These are phyloP conservation scores for Amauroascus verrucosus DNA, from an alignment of 2,329 filamentous ascomycete genomes.

Conservation along the genomic window DNA sequence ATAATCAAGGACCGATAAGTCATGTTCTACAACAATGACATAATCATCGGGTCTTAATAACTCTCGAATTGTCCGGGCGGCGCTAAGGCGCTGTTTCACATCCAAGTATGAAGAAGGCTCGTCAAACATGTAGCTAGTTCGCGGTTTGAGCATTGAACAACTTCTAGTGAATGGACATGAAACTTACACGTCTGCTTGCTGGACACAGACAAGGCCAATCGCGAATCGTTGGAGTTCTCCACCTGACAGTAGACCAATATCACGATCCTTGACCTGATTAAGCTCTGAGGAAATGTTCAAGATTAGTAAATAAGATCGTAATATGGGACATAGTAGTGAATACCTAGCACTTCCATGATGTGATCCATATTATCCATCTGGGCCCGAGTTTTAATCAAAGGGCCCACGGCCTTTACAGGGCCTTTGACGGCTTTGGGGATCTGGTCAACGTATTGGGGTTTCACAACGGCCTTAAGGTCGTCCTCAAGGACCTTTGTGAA, in stretches of 20 bases:
- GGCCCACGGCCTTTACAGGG: constrained; percentile 66
- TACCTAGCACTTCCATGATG: constrained; percentile 67
- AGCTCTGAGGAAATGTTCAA: constrained; percentile 50
- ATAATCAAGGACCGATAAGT: constrained; percentile 95
- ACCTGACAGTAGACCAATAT: constrained; percentile 82
- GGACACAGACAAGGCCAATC: constrained; percentile 89
- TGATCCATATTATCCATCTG: constrained; percentile 71
- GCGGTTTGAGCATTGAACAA: not conserved
- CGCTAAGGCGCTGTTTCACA: constrained; percentile 95
- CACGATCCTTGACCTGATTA: constrained; percentile 80
- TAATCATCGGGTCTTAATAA: constrained; percentile 84
- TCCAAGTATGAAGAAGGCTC: constrained; percentile 98
- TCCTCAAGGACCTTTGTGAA: constrained; percentile 98
- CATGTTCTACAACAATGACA: constrained; percentile 98
- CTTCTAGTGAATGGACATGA: not conserved
- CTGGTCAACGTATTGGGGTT: constrained; percentile 98
- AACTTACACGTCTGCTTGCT: constrained; percentile 76
- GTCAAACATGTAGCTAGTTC: constrained; percentile 87
- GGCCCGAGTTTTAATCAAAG: constrained; percentile 63
- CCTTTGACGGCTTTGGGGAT: constrained; percentile 86
- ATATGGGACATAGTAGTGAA: not conserved
- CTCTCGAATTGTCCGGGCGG: constrained; percentile 83
- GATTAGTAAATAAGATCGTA: constrained; percentile 5
- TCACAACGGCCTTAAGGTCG: constrained; percentile 92
- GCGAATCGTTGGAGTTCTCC: constrained; percentile 97